These are phyloP conservation scores for Thinopyrum elongatum DNA, from an alignment of 176 grass and related monocot genomes.

Conservation along the genomic window DNA sequence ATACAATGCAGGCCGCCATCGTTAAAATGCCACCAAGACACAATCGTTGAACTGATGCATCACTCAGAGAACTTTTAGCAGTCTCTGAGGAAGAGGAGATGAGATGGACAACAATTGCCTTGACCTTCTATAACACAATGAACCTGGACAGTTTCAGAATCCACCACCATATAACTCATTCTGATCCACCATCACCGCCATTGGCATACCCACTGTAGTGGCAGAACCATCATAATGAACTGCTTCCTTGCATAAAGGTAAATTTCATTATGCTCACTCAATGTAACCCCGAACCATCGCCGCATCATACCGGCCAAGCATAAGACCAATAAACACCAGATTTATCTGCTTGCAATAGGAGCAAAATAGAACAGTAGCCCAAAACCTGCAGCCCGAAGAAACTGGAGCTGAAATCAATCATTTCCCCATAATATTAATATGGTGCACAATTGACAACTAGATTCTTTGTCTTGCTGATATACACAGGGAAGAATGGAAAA, in stretches of 20 bases:
- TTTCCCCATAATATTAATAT: background rate
- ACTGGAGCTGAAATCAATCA: background rate
- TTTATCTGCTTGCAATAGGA: background rate
- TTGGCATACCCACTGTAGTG: background rate
- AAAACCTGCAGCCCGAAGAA: constrained; percentile 15
- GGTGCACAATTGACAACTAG: background rate
- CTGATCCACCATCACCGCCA: background rate
- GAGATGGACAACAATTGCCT: background rate
- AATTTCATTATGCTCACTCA: background rate
- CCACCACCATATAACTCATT: background rate
- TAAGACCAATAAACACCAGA: background rate
- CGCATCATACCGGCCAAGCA: constrained; percentile 1
- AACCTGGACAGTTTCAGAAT: background rate
- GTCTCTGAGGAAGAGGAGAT: background rate
- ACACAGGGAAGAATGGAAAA: too few species aligned
- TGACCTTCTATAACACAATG: background rate
- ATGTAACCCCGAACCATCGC: background rate
- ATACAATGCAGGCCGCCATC: background rate
- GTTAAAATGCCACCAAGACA: background rate
- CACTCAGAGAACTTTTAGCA: background rate
- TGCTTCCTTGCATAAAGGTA: background rate
- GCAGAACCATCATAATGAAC: background rate
- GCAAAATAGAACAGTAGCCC: background rate
- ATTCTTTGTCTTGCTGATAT: background rate
- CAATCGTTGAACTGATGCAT: background rate